Evolutionary conservation across 768 basidiomycete genomes (phyloP).

Genomic region (Lyophyllum decastes): DNA sequence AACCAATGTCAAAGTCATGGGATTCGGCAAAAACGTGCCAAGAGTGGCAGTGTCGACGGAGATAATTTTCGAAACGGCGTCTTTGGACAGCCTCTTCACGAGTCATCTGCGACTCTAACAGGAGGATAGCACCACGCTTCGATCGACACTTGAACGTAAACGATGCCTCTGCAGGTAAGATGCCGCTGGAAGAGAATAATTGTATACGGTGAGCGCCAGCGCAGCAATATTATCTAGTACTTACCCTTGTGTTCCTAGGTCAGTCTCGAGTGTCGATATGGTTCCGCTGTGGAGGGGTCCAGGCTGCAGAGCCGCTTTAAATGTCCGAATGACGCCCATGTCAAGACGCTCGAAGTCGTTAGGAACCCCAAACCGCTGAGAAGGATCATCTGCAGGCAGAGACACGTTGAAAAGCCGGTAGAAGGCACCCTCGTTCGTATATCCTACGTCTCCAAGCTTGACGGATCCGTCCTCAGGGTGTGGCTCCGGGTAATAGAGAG

Average conservation of each 20-base stretch:
- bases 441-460: slow-evolving; percentile 10
- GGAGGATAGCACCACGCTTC: slow-evolving; percentile 13
- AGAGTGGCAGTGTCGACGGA: slow-evolving; percentile 9
- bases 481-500: slow-evolving; percentile 14
- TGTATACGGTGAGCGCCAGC: too few species aligned
- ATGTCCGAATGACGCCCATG: slow-evolving; percentile 2
- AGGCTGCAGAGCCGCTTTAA: slow-evolving; percentile 8
- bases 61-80: slow-evolving; percentile 6
- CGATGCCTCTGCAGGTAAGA: slow-evolving; percentile 10
- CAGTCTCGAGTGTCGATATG: slow-evolving; percentile 1
- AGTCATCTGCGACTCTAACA: slow-evolving; percentile 14
- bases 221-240: background rate
- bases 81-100: slow-evolving; percentile 7
- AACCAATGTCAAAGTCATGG: slow-evolving; percentile 4
- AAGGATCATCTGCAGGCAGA: slow-evolving; percentile 2
- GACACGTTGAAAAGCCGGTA: slow-evolving; percentile 14
- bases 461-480: slow-evolving; percentile 5
- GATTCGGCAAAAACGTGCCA: slow-evolving; percentile 15
- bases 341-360: slow-evolving; percentile 5
- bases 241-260: slow-evolving; percentile 7
- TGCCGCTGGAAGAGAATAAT: background rate
- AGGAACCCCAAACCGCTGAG: slow-evolving; percentile 12
- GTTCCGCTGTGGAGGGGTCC: slow-evolving; percentile 14
- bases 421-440: slow-evolving; percentile 11
- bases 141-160: slow-evolving; percentile 16